Conservation (phyloP, 2,329 filamentous ascomycete genomes). For the Pseudogymnoascus destructans region DNA sequence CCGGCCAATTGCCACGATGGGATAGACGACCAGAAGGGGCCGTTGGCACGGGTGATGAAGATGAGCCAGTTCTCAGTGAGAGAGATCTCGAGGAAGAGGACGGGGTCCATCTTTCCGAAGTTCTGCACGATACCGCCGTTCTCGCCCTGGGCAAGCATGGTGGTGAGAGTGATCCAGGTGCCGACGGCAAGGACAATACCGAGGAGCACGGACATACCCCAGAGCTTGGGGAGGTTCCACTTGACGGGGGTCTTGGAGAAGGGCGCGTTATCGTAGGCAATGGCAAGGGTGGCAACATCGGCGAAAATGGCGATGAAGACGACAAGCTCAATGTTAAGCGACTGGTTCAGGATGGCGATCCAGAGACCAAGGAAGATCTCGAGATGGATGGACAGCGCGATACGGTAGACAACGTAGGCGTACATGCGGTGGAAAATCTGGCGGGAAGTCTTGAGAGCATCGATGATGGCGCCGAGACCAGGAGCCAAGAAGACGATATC, state of each 20-base stretch:
- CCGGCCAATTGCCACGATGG: constrained; percentile 74
- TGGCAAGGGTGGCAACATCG: constrained; percentile 81
- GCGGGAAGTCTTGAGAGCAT: constrained; percentile 81
- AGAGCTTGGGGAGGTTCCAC: constrained; percentile 90
- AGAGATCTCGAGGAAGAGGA: constrained; percentile 81
- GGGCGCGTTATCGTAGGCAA: constrained; percentile 86
- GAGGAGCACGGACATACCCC: constrained; percentile 81
- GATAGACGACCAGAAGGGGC: constrained; percentile 80
- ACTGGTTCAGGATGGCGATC: constrained; percentile 78
- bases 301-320: constrained; percentile 94
- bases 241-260: constrained; percentile 79
- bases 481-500: constrained; percentile 91
- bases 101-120: constrained; percentile 66
- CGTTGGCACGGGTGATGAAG: constrained; percentile 88
- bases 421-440: constrained; percentile 98
- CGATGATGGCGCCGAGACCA: constrained; percentile 83
- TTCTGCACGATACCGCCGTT: constrained; percentile 82
- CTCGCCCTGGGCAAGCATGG: constrained; percentile 56
- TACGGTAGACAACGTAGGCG: constrained; percentile 90
- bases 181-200: constrained; percentile 69
- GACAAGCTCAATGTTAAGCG: constrained; percentile 72
- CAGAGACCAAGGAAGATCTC: constrained; percentile 86
- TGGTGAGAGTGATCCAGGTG: constrained; percentile 81
- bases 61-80: constrained; percentile 94
- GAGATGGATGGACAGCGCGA: constrained; percentile 79